These are phyloP conservation scores for Aspergillus brasiliensis DNA, from an alignment of 2,329 filamentous ascomycete genomes.

Conservation along the genomic window DNA sequence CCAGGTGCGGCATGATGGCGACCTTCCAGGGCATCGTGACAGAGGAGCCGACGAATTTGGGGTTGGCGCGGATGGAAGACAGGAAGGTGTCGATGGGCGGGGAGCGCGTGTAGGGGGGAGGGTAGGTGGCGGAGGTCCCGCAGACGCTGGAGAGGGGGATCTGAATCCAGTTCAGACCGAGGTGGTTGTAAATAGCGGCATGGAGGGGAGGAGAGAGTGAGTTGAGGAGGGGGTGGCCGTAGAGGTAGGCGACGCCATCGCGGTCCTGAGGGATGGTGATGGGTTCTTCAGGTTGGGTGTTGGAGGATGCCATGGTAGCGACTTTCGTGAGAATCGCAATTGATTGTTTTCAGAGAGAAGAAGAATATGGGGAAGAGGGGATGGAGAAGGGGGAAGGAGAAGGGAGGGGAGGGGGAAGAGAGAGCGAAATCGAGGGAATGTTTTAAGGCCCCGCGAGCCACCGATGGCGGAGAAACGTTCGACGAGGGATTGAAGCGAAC, in stretches of 20 bases:
- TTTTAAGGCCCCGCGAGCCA: background rate
- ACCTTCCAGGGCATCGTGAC: slow-evolving; percentile 88
- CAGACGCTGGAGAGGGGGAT: slow-evolving; percentile 46
- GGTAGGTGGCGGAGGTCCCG: slow-evolving; percentile 33
- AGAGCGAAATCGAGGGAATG: background rate
- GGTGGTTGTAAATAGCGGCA: slow-evolving; percentile 55
- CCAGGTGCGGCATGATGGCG: slow-evolving; percentile 70
- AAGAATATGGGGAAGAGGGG: background rate
- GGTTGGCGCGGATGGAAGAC: slow-evolving; percentile 37
- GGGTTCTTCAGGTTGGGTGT: slow-evolving; percentile 31
- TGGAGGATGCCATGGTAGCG: slow-evolving; percentile 23
- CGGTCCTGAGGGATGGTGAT: slow-evolving; percentile 38
- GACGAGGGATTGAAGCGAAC: background rate
- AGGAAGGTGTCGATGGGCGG: slow-evolving; percentile 40
- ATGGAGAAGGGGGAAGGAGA: background rate
- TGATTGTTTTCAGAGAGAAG: background rate
- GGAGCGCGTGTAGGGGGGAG: slow-evolving; percentile 38
- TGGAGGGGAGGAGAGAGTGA: slow-evolving; percentile 59
- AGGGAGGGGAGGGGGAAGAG: background rate
- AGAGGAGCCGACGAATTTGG: slow-evolving; percentile 60
- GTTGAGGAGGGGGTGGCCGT: slow-evolving; percentile 59
- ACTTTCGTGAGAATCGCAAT: background rate
- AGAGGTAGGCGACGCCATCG: slow-evolving; percentile 57
- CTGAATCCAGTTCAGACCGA: slow-evolving; percentile 57
- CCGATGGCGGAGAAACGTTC: slow-evolving; percentile 20